Evolutionary conservation across 2,329 filamentous ascomycete species (phyloP).

Genomic region (Teratosphaeria epicoccoides): DNA sequence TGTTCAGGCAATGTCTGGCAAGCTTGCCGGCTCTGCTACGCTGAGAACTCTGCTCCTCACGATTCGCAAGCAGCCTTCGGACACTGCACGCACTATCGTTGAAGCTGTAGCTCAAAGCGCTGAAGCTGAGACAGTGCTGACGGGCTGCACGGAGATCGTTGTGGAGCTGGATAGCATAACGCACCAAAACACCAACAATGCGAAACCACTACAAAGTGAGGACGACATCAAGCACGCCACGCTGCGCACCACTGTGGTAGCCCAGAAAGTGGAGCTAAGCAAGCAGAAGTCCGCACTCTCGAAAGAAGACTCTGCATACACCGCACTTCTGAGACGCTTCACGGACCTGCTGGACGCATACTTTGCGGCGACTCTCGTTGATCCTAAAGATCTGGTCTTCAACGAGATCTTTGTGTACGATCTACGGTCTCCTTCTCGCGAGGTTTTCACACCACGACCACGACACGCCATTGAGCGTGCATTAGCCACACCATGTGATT

Average conservation of each 20-base stretch:
- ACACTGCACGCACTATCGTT: constrained; percentile 39
- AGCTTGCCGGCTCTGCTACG: constrained; percentile 41
- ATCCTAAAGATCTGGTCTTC: constrained; percentile 46
- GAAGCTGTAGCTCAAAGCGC: constrained; percentile 3
- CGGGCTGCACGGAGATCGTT: constrained; percentile 5
- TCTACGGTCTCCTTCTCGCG: constrained; percentile 54
- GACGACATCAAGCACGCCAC: constrained; percentile 62
- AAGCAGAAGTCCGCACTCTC: constrained; percentile 62
- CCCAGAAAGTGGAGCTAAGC: constrained; percentile 70
- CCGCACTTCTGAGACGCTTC: constrained; percentile 50
- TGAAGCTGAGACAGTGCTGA: background rate
- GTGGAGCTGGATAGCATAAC: constrained; percentile 16
- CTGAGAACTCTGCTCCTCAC: constrained; percentile 46
- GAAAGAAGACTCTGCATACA: constrained; percentile 60
- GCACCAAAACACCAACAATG: constrained; percentile 5
- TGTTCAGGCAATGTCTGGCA: constrained; percentile 48
- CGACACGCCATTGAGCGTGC: constrained; percentile 60
- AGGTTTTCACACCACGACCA: constrained; percentile 67
- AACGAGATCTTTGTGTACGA: constrained; percentile 71
- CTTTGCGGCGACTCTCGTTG: constrained; percentile 37
- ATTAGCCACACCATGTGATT: constrained; percentile 62
- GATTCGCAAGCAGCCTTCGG: constrained; percentile 50
- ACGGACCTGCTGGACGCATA: constrained; percentile 40
- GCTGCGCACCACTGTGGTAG: constrained; percentile 65
- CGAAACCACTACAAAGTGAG: constrained; percentile 53